Percentiles rank a stretch among this genome's conserved stretches.
Conservation (phyloP, 345 rosid species). For the Brassica napus region Da-Ae NC_063445.1:57675501-57676000, state of each 20-base stretch:
- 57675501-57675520: constrained; percentile 4
- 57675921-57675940: no score
- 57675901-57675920: no score
- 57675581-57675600: constrained; percentile 8
- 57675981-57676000: no score
- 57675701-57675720: constrained; percentile 8
- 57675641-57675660: not conserved
- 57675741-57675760: constrained; percentile 23
- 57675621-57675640: not conserved
- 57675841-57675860: no score
- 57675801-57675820: no score
- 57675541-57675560: not conserved
- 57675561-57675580: not conserved
- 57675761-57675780: constrained; percentile 41
- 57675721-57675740: constrained; percentile 19
- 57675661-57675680: not conserved
- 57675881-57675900: no score
- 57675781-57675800: not conserved
- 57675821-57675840: not conserved
- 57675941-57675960: no score
- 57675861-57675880: no score
- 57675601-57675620: not conserved
- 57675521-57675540: constrained; percentile 15
- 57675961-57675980: no score
- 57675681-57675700: not conserved